Percentiles rank a stretch among this genome's conserved stretches.
These are phyloP conservation scores for Suillus tomentosus DNA, from an alignment of 768 basidiomycete species.

Conservation along the genomic window DNA sequence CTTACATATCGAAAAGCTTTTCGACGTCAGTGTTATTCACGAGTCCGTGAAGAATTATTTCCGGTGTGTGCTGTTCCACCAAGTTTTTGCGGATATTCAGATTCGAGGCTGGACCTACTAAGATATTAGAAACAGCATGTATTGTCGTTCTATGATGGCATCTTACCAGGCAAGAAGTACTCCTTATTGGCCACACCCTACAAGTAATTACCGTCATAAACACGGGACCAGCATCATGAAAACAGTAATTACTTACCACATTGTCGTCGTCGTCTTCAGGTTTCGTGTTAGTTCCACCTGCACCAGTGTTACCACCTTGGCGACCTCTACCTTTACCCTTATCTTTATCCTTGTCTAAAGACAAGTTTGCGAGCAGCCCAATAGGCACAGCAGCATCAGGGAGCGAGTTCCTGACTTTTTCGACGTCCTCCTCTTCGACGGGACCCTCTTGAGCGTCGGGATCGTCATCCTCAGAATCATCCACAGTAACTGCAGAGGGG, in stretches of 20 bases:
- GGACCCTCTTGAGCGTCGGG: constrained; percentile 32
- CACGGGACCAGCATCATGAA: background rate
- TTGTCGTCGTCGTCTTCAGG: constrained; percentile 63
- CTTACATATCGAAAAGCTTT: constrained; percentile 82
- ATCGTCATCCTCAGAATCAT: constrained; percentile 44
- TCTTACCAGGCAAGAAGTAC: constrained; percentile 76
- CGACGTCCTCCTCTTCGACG: constrained; percentile 42
- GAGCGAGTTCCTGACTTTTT: constrained; percentile 50
- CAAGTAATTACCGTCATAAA: constrained; percentile 17
- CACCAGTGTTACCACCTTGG: constrained; percentile 23
- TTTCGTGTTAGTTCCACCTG: constrained; percentile 14
- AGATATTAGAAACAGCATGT: background rate
- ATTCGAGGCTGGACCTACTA: constrained; percentile 68
- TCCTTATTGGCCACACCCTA: constrained; percentile 81
- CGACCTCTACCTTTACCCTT: constrained; percentile 42
- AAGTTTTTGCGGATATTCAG: constrained; percentile 67
- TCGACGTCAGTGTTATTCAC: constrained; percentile 80
- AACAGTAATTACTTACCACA: constrained; percentile 44
- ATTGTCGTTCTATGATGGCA: constrained; percentile 11
- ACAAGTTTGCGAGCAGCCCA: constrained; percentile 72
- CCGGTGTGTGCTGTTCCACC: constrained; percentile 79
- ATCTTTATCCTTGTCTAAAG: constrained; percentile 55
- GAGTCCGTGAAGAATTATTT: constrained; percentile 78
- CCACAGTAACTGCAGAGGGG: constrained; percentile 32
- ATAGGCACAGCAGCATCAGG: constrained; percentile 76